Percentiles rank a stretch among this genome's conserved stretches.
Conservation (phyloP, 768 basidiomycete species). For the Gymnopilus dilepis region DNA sequence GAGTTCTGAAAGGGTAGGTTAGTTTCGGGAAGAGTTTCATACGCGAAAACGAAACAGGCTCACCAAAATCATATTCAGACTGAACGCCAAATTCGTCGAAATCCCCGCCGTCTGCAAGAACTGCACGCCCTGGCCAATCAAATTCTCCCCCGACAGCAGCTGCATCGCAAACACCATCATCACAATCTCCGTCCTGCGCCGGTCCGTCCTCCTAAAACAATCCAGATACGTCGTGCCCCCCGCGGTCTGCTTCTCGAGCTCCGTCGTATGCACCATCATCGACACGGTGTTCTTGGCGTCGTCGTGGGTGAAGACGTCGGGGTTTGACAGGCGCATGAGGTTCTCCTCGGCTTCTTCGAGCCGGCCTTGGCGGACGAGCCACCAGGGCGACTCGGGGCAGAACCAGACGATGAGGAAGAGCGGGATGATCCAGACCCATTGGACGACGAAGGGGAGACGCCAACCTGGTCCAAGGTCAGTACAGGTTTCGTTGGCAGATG, state of each 20-base stretch:
- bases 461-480: not conserved
- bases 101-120: conserved; percentile 7
- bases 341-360: conserved; percentile 3
- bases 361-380: not conserved
- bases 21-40: not conserved
- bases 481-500: not conserved
- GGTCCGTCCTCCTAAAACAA: not conserved
- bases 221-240: conserved; percentile 1
- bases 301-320: not conserved
- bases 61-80: conserved; percentile 4
- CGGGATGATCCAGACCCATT: conserved; percentile 8
- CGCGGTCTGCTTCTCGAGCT: conserved; percentile 2
- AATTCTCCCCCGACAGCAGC: conserved; percentile 5
- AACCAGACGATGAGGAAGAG: conserved; percentile 9
- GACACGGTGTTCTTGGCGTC: conserved; percentile 3
- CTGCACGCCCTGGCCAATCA: conserved; percentile 4
- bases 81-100: conserved; percentile 6
- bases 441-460: conserved; percentile 10
- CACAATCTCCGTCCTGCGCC: conserved; percentile 2
- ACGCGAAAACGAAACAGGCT: no score
- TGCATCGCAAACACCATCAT: conserved; percentile 11
- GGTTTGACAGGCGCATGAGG: conserved; percentile 1
- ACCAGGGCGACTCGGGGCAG: not conserved
- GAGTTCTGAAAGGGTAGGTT: not conserved
- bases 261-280: conserved; percentile 5